Conservation (phyloP, 2,329 filamentous ascomycete species). For the Exophiala viscosa region DNA sequence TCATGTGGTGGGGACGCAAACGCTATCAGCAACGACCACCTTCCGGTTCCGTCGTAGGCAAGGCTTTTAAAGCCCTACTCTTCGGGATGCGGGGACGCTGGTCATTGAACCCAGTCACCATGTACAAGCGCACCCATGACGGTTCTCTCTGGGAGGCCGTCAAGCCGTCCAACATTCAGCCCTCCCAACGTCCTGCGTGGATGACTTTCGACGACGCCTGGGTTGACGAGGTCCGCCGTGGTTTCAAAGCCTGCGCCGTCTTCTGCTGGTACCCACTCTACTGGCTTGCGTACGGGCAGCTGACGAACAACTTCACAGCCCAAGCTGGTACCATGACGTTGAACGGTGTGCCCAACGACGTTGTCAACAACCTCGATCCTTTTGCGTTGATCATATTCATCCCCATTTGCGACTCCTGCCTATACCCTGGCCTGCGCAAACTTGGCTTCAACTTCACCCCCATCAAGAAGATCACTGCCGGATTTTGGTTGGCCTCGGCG, state of each 20-base stretch:
- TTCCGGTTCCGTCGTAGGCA: constrained; percentile 65
- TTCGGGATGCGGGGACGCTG: constrained; percentile 62
- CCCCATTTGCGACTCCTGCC: constrained; percentile 50
- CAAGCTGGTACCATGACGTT: constrained; percentile 50
- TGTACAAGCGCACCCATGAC: constrained; percentile 30
- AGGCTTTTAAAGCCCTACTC: constrained; percentile 53
- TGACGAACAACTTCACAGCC: constrained; percentile 53
- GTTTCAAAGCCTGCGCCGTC: constrained; percentile 65
- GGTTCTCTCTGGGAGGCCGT: constrained; percentile 31
- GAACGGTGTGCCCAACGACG: constrained; percentile 54
- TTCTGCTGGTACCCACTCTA: constrained; percentile 46
- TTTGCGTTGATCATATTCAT: constrained; percentile 53
- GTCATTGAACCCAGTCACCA: constrained; percentile 58
- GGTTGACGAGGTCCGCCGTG: constrained; percentile 73
- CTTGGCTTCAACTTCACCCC: constrained; percentile 50
- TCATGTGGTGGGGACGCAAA: constrained; percentile 58
- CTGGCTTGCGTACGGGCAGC: constrained; percentile 57
- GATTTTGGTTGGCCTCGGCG: constrained; percentile 47
- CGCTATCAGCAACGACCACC: constrained; percentile 63
- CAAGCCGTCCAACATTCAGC: constrained; percentile 57
- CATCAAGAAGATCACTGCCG: constrained; percentile 51
- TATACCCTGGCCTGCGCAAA: constrained; percentile 52
- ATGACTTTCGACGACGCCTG: constrained; percentile 81
- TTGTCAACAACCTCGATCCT: constrained; percentile 54
- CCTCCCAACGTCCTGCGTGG: constrained; percentile 54